phyloP scores from a whole-genome alignment of 106 monocot genomes.

The Iris macrosiphon region DNA sequence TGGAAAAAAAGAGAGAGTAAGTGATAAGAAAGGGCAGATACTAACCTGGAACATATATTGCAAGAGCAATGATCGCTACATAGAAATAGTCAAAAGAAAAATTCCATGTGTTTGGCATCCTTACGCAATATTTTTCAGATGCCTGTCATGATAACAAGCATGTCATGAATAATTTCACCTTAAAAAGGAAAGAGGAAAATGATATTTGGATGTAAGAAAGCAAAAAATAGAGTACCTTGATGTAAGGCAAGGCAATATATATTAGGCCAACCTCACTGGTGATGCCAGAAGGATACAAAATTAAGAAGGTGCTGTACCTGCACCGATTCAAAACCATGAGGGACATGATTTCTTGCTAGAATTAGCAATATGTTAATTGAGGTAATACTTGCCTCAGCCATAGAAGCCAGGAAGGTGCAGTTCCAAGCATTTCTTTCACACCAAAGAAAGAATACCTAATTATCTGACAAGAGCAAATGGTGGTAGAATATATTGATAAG shows the following conservation, averaged over 20 bases:
- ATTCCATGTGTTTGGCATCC: slow-evolving; percentile 71
- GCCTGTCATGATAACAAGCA: slow-evolving; percentile 17
- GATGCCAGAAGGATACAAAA: slow-evolving; percentile 83
- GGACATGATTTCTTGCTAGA: background rate
- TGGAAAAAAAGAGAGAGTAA: background rate
- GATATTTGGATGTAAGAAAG: background rate
- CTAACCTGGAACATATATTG: slow-evolving; percentile 48
- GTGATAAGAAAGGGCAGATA: background rate
- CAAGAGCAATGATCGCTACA: slow-evolving; percentile 33
- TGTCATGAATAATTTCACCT: background rate
- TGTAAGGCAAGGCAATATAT: slow-evolving; percentile 59
- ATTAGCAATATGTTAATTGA: background rate
- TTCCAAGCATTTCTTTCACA: slow-evolving; percentile 71
- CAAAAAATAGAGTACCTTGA: slow-evolving; percentile 49
- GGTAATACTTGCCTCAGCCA: slow-evolving; percentile 74
- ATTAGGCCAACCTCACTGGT: slow-evolving; percentile 84
- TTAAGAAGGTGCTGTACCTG: slow-evolving; percentile 87
- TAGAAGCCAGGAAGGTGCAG: slow-evolving; percentile 80
- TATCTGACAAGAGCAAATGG: slow-evolving; percentile 40
- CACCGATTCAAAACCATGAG: background rate
- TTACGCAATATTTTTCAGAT: slow-evolving; percentile 64
- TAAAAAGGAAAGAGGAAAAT: background rate
- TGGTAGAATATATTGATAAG: too few species aligned
- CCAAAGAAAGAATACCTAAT: slow-evolving; percentile 96
- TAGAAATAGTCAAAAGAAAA: slow-evolving; percentile 68